Evolutionary conservation across 257 asterid species (phyloP).

Genomic region (Solanum sejunctum): DNA sequence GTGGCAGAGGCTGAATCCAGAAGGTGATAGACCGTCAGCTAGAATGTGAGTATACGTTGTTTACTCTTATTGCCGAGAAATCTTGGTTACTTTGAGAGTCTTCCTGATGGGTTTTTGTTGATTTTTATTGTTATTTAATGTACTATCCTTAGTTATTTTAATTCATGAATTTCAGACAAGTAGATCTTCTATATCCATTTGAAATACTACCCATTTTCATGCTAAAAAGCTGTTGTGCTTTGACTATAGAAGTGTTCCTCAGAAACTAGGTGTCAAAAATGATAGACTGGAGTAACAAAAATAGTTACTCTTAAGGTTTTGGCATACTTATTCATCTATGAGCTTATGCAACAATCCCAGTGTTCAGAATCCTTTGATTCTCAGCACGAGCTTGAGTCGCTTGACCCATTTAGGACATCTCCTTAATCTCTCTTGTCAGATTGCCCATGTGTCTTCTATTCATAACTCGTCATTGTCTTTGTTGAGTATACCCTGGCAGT

Average conservation of each 20-base stretch:
- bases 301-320: neutral
- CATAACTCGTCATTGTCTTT: neutral
- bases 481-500: neutral
- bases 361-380: neutral
- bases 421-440: neutral
- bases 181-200: neutral
- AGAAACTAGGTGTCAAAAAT: neutral
- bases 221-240: neutral
- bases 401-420: neutral
- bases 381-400: neutral
- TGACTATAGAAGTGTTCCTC: neutral
- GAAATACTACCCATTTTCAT: neutral
- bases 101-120: neutral
- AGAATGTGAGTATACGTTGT: constrained; percentile 63
- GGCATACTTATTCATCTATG: neutral
- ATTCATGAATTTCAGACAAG: neutral
- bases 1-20: constrained; percentile 95
- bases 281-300: neutral
- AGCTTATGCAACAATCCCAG: neutral
- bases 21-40: constrained; percentile 91
- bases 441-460: neutral
- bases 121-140: neutral
- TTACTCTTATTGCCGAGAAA: neutral
- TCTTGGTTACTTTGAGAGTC: neutral
- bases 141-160: neutral